Evolutionary conservation across 2,329 filamentous ascomycete species (phyloP), one percentile per base, ranked within the genome.

Genomic region (Hymenotorrendiella dingleyae): DNA sequence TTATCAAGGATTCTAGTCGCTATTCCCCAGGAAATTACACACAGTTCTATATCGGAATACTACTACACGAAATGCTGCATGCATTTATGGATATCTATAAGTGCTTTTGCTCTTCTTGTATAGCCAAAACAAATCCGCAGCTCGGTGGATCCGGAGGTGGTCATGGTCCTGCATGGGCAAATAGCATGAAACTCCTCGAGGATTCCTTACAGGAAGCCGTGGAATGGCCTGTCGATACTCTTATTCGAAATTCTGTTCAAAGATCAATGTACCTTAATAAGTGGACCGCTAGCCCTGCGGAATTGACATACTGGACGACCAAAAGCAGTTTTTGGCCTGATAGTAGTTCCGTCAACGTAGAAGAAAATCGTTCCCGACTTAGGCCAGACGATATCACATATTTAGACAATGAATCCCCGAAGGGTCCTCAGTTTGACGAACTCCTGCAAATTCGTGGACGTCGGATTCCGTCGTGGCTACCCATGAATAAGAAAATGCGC

Each of bases 11-110:
- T n/a, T n/a, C n/a, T n/a, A n/a, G n/a, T n/a, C n/a, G n/a, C n/a
- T n/a, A n/a, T n/a, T n/a, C n/a, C n/a, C n/a, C n/a, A n/a, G n/a
- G n/a, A n/a, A n/a, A n/a, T n/a, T n/a, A n/a, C n/a, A n/a, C n/a
- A n/a, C n/a, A 45, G 32, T 26, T 60, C 54, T 32, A 50, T 42
- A 4, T 30, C 9, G 10, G 28, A 6, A 8, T 30, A 7, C 28
- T 30, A 2, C 17, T 30, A 5, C 28, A 30, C 4, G 28, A 30
- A 5, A 30, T 30, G 28, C 28, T 30, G 6, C 28, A 30, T 16
- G 28, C 28, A 14, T 30, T 30, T 16, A 30, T 30, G 4, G 6
- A 7, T 30, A 12, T 14, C n/a, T 30, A 30, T 16, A 14, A 12
- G 9, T 30, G 28, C 17, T 16, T 4, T 12, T 14, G 17, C n/a